Evolutionary conservation across 2,329 filamentous ascomycete genomes (phyloP).

Genomic region (Sarocladiaceae sp.): DNA sequence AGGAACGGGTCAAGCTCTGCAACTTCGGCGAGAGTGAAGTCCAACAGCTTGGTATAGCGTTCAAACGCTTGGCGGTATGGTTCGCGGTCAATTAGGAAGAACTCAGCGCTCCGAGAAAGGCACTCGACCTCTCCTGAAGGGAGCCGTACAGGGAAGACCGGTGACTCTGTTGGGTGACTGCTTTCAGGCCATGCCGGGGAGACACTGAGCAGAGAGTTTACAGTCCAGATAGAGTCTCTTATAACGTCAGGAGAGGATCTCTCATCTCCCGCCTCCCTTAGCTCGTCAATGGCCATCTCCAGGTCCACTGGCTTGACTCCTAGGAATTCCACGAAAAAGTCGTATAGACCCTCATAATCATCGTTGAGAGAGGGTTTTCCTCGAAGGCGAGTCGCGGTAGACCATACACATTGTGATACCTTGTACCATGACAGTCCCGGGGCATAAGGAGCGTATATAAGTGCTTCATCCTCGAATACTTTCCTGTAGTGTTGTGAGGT

Average conservation of each 20-base stretch:
- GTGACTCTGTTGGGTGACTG: conserved; percentile 18
- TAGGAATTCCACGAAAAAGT: conserved; percentile 19
- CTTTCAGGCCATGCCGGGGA: background rate
- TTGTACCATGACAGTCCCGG: conserved; percentile 15
- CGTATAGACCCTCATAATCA: conserved; percentile 17
- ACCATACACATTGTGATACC: conserved; percentile 22
- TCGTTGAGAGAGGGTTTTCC: conserved; percentile 17
- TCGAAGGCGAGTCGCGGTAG: conserved; percentile 16
- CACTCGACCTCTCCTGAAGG: conserved; percentile 11
- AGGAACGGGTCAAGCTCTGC: conserved; percentile 20
- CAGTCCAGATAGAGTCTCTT: background rate
- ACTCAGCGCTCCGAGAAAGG: conserved; percentile 15
- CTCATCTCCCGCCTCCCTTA: conserved; percentile 11
- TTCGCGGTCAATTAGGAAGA: conserved; percentile 24
- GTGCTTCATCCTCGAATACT: conserved; percentile 1
- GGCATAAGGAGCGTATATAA: conserved; percentile 3
- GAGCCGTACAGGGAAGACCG: conserved; percentile 23
- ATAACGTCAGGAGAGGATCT: background rate
- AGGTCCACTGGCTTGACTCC: conserved; percentile 19
- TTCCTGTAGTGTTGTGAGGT: background rate
- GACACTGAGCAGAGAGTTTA: conserved; percentile 8
- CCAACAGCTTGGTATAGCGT: conserved; percentile 21
- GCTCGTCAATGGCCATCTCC: conserved; percentile 19
- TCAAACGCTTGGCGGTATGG: conserved; percentile 17
- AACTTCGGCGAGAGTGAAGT: conserved; percentile 25